These are phyloP conservation scores for Teunomyces cretensis DNA, from an alignment of 805 yeast genomes.

Conservation along the genomic window DNA sequence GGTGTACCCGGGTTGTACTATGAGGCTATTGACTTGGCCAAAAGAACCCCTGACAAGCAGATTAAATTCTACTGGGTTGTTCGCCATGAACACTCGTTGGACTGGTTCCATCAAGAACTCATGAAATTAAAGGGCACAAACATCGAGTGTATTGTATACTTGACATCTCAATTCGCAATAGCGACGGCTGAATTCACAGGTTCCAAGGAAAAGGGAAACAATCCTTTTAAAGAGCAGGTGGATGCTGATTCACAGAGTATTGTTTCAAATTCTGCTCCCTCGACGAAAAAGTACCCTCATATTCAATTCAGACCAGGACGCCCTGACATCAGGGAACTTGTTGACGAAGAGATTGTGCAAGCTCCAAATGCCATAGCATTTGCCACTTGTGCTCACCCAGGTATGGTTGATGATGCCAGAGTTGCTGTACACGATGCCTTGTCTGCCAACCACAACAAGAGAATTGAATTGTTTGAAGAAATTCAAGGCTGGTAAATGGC, in stretches of 20 bases:
- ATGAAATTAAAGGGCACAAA: conserved; percentile 20
- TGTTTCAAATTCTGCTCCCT: conserved; percentile 28
- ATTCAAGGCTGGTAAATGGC: conserved; percentile 6
- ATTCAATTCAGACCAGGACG: conserved; percentile 24
- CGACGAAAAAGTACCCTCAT: conserved; percentile 28
- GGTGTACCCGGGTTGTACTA: conserved; percentile 60
- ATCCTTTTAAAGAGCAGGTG: conserved; percentile 12
- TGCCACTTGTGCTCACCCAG: conserved; percentile 61
- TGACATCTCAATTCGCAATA: conserved; percentile 22
- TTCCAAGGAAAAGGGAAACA: too few relatives aligned
- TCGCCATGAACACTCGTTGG: conserved; percentile 48
- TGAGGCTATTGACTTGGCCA: conserved; percentile 28
- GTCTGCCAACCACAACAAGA: conserved; percentile 8
- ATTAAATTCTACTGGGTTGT: conserved; percentile 59
- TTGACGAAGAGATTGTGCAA: conserved; percentile 33
- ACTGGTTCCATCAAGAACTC: conserved; percentile 48
- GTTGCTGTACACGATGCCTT: conserved; percentile 22
- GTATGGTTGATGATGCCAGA: conserved; percentile 50
- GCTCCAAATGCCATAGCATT: conserved; percentile 47
- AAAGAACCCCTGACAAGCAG: conserved; percentile 11
- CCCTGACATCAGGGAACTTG: conserved; percentile 44
- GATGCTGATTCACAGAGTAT: conserved; percentile 50
- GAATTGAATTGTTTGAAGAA: conserved; percentile 7
- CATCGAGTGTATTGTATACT: conserved; percentile 27
- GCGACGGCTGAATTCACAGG: conserved; percentile 18